A percentile compares a stretch with the other conserved stretches of the same genome.
Conservation (phyloP, 1,139 yeast genomes). For the Maudiozyma humilis region DNA sequence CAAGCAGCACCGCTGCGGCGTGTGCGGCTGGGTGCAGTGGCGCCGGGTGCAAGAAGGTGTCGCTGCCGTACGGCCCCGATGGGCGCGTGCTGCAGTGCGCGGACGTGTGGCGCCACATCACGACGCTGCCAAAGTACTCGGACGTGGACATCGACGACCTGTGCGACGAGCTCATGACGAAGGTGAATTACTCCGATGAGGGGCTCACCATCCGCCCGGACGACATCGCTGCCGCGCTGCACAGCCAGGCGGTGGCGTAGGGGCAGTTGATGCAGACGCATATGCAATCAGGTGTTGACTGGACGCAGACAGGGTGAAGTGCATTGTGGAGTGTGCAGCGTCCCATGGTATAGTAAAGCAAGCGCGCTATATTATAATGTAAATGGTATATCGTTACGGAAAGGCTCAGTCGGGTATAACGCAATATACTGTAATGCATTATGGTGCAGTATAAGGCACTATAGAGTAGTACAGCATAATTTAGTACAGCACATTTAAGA, state of each 20-base stretch:
- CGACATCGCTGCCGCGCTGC: constrained; percentile 62
- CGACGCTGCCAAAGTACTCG: constrained; percentile 83
- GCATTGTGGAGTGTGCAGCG: too few relatives aligned
- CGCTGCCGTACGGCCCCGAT: constrained; percentile 11
- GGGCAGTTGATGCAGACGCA: too few relatives aligned
- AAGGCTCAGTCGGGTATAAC: too few relatives aligned
- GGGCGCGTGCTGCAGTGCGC: constrained; percentile 56
- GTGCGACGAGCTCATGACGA: constrained; percentile 74
- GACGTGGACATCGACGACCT: constrained; percentile 83
- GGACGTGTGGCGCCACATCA: constrained; percentile 90
- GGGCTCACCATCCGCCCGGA: constrained; percentile 76
- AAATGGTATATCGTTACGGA: too few relatives aligned
- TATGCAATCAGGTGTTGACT: too few relatives aligned
- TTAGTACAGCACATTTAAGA: too few relatives aligned
- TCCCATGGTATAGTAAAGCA: too few relatives aligned
- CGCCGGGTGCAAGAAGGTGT: constrained; percentile 40
- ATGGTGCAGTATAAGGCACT: too few relatives aligned
- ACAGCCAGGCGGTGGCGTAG: constrained; percentile 13
- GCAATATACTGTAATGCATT: too few relatives aligned
- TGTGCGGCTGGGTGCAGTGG: constrained; percentile 36
- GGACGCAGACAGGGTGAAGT: too few relatives aligned
- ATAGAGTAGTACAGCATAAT: too few relatives aligned
- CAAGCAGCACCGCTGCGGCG: neutral
- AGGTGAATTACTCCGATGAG: constrained; percentile 85
- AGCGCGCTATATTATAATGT: too few relatives aligned